A percentile compares a stretch with the other conserved stretches of the same genome.
These are phyloP conservation scores for Podila clonocystis DNA, from an alignment of 192 early-diverging fungal species.

Conservation along the genomic window DNA sequence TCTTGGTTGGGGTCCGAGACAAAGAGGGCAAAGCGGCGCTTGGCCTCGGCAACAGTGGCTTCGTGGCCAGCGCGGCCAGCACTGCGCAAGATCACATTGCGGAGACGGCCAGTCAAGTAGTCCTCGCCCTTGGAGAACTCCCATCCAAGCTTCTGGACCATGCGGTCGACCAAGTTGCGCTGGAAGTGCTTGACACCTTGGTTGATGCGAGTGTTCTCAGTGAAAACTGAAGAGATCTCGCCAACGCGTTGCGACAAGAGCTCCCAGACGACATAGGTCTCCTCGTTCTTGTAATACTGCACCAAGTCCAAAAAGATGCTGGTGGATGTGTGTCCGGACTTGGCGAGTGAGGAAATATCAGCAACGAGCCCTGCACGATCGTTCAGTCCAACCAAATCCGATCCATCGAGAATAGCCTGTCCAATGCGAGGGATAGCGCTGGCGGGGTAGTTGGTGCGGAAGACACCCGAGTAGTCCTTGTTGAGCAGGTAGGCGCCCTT, in stretches of 20 bases:
- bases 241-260: conserved; percentile 67
- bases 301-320: conserved; percentile 79
- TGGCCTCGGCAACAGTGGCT: conserved; percentile 71
- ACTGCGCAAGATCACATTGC: conserved; percentile 78
- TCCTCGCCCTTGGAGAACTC: conserved; percentile 78
- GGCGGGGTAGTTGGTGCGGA: conserved; percentile 83
- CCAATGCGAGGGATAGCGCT: conserved; percentile 63
- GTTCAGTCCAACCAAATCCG: conserved; percentile 55
- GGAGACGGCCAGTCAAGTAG: conserved; percentile 78
- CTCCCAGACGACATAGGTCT: conserved; percentile 82
- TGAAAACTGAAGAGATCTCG: conserved; percentile 72
- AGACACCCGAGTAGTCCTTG: conserved; percentile 81
- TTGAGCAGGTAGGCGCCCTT: conserved; percentile 84
- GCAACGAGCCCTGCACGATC: conserved; percentile 88
- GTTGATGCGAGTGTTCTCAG: conserved; percentile 65
- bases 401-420: conserved; percentile 59
- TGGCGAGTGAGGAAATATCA: conserved; percentile 82
- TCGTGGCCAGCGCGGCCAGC: conserved; percentile 80
- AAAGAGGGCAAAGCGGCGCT: conserved; percentile 75
- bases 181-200: conserved; percentile 72
- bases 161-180: conserved; percentile 76
- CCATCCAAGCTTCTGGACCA: conserved; percentile 82
- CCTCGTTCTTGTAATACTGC: conserved; percentile 78
- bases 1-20: conserved; percentile 66
- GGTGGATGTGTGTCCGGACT: conserved; percentile 82